Evolutionary conservation across 2,329 filamentous ascomycete species (phyloP), one percentile per base, ranked within the genome.

Genomic region (Parastagonospora avenae): DNA sequence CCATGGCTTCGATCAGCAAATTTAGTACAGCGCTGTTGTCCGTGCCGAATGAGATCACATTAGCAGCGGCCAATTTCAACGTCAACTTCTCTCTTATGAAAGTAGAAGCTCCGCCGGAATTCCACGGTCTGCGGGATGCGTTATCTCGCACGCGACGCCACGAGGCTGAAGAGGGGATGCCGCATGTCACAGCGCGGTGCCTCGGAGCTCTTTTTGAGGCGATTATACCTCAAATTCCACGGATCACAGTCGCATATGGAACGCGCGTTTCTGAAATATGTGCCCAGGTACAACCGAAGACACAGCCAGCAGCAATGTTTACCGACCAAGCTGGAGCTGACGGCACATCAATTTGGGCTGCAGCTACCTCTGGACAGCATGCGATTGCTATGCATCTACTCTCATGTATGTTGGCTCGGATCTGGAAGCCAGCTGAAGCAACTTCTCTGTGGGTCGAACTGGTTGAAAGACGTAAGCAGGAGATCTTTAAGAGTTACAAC

Each of bases 171-270:
- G 41, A 59, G 5, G 77, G 78, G 1, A 42, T 35, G 1, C 37
- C 51, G 0, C 77, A 80, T 47, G 52, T 55, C 4, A 74, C 71
- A 0, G 77, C 78, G 2, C 54, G 75, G 14, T 70, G 65, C 30
- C 67, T 80, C 0, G 77, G 71, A 1, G 71, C 69, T 0, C 56
- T 80, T 0, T 79, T 80, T 49, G 64, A 72, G 16, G 58, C 54
- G 0, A 28, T 70, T 0, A 43, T 70, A 2, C 75, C 75, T 2
- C 4, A 51, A 0, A 74, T 62, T 0, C 75, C 74, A 0, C 43
- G 57, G 1, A 63, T 79, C 2, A 46, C 74, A 7, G 50, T 55
- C 30, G 70, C 73, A 0, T 77, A 76, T 51, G 74, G 74, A 1
- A 49, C 27, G 1, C 57, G 75, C 4, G 66, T 62, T 0, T 72